phyloP scores from a whole-genome alignment of 1,139 yeast species.

The Taiozyma sp. region DNA sequence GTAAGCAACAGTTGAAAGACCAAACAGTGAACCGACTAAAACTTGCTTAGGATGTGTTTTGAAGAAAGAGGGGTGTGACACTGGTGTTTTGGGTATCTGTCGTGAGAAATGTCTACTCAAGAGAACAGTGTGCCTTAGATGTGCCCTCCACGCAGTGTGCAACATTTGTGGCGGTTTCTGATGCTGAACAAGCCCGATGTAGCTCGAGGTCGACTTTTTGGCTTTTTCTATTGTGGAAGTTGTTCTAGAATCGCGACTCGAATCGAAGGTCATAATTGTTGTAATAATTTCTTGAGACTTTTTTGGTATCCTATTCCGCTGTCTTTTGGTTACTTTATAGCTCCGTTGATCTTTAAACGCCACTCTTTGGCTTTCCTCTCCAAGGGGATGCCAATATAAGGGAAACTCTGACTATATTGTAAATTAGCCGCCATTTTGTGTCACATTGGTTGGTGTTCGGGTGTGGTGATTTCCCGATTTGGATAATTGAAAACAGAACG shows the following conservation, averaged over 20 bases:
- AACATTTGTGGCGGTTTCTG: not conserved
- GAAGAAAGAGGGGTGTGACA: not conserved
- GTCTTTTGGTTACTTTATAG: too few species aligned
- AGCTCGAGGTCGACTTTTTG: not conserved
- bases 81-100: not conserved
- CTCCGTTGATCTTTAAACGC: too few species aligned
- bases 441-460: not conserved
- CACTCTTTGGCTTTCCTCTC: too few species aligned
- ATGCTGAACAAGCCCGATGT: not conserved
- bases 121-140: not conserved
- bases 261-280: too few species aligned
- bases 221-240: too few species aligned
- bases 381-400: too few species aligned
- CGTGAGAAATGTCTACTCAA: not conserved
- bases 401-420: too few species aligned
- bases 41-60: not conserved
- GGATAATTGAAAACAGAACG: not conserved
- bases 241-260: too few species aligned
- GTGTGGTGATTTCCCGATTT: not conserved
- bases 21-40: slow-evolving; percentile 1
- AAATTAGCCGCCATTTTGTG: not conserved
- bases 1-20: slow-evolving; percentile 24
- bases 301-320: too few species aligned
- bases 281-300: too few species aligned
- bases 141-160: not conserved